Evolutionary conservation across 1,284 basidiomycete species (phyloP).

Genomic region (Lentinula novae-zelandiae): DNA sequence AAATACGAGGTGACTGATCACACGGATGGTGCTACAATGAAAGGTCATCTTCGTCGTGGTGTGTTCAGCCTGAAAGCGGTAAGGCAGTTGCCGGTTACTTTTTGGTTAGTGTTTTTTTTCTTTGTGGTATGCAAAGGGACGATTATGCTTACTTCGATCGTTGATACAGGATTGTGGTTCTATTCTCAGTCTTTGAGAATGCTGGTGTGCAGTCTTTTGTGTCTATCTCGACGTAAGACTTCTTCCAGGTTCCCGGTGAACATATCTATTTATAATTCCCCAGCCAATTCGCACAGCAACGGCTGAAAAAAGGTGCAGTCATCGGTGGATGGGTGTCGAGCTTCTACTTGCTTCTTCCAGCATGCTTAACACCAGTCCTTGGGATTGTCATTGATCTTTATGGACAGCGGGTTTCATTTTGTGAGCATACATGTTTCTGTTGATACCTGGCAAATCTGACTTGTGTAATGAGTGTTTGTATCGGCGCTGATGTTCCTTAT

Average conservation of each 20-base stretch:
- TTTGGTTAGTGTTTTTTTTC: slow-evolving; percentile 36
- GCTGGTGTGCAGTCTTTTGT: slow-evolving; percentile 44
- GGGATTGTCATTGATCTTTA: slow-evolving; percentile 40
- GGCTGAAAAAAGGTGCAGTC: slow-evolving; percentile 42
- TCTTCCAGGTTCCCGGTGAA: too few relatives aligned
- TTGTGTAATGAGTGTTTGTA: slow-evolving; percentile 30
- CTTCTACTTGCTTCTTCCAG: slow-evolving; percentile 41
- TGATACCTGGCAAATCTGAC: not conserved
- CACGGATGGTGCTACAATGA: slow-evolving; percentile 25
- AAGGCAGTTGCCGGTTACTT: slow-evolving; percentile 33
- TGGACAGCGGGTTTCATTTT: slow-evolving; percentile 37
- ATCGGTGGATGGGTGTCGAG: slow-evolving; percentile 46
- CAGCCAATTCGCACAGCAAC: slow-evolving; percentile 41
- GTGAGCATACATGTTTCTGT: slow-evolving; percentile 23
- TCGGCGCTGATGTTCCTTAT: slow-evolving; percentile 38
- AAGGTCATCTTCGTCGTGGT: slow-evolving; percentile 24
- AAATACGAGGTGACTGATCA: slow-evolving; percentile 37
- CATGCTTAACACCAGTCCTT: slow-evolving; percentile 39
- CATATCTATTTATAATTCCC: not conserved
- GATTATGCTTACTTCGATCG: not conserved
- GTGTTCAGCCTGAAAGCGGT: slow-evolving; percentile 34
- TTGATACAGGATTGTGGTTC: not conserved
- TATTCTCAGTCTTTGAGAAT: slow-evolving; percentile 32
- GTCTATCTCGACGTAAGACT: slow-evolving; percentile 39
- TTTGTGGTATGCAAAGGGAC: slow-evolving; percentile 27